These are phyloP conservation scores for Mortierella sp. DNA, from an alignment of 371 early-diverging fungal species.

Conservation along the genomic window DNA sequence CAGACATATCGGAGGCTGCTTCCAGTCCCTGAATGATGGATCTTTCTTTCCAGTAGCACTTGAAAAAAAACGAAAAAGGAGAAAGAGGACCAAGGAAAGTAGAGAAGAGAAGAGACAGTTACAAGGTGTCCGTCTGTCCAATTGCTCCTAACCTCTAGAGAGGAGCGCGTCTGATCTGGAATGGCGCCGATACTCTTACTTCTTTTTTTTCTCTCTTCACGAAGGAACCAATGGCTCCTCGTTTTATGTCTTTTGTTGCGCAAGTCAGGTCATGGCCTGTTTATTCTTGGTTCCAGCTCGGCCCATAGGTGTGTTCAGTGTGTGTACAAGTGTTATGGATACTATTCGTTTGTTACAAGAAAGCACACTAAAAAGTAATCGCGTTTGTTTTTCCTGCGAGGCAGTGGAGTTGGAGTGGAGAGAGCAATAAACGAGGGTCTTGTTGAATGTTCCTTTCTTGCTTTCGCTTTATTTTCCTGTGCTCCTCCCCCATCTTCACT, in stretches of 20 bases:
- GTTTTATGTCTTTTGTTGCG: not conserved
- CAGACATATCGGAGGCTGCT: not conserved
- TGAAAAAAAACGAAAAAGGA: not conserved
- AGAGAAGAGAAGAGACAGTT: conserved; percentile 4
- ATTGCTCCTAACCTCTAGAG: not conserved
- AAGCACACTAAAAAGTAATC: not conserved
- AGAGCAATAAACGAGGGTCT: not conserved
- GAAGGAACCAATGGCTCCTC: not conserved
- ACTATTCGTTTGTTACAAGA: not conserved
- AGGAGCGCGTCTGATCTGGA: conserved; percentile 30
- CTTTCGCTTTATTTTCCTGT: not conserved
- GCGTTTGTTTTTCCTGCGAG: not conserved
- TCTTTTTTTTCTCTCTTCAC: not conserved
- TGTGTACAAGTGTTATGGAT: not conserved
- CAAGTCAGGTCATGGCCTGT: not conserved
- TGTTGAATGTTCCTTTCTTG: not conserved
- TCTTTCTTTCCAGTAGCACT: not conserved
- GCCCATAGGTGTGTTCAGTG: conserved; percentile 2
- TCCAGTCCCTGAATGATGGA: not conserved
- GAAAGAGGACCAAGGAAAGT: not conserved
- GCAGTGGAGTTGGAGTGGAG: not conserved
- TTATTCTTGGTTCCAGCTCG: conserved; percentile 44
- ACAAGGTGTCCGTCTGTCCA: not conserved
- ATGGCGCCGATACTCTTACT: conserved; percentile 6
- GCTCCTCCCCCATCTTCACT: not conserved